Evolutionary conservation across 2,329 filamentous ascomycete genomes (phyloP), one percentile per base, ranked within the genome.

Genomic region (Periconia macrospinosa): DNA sequence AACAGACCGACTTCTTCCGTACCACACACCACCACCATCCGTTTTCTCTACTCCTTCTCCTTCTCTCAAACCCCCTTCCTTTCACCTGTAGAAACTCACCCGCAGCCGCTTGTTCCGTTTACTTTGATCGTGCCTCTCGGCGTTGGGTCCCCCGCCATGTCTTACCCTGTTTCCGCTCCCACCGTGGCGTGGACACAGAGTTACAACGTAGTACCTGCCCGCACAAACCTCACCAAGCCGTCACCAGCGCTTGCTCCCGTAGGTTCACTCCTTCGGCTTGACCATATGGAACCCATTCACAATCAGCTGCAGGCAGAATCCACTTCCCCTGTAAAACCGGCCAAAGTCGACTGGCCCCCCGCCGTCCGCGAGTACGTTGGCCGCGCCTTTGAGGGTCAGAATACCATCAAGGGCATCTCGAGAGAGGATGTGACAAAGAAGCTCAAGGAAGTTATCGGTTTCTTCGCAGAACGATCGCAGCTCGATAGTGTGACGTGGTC

Each of bases 351-450:
- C 63, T 97, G 91, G 88, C 87, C 92, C 30, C 79, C 84, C 42
- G 84, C 88, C n/a, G 91, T 97, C 55, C 89, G 92, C 64, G 81
- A 83, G 61, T 97, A 97, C 76, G 93, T 97, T 30, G 88, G 92
- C 67, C 87, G 92, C 68, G 92, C 92, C 23, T 97, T 97, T 71
- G 86, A 90, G 47, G 83, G 86, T 23, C 83, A 86, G 54, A 90
- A 92, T 69, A 63, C 66, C 37, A 72, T 79, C 41, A 57, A 69
- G 14, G 76, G 73, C 53, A 77, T 82, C 53, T 68, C 68, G n/a
- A 62, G 62, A 47, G 67, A 81, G 49, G 91, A 96, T 53, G 88
- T 97, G 81, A 89, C 96, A 73, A 79, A 81, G 55, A 95, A 92
- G 69, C 79, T 99, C 59, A 96, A 93, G 75, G 79, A 87, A 56